A percentile compares a stretch with the other conserved stretches of the same genome.
Evolutionary conservation across 257 asterid genomes (phyloP).

Genomic region (Plantago major): DNA sequence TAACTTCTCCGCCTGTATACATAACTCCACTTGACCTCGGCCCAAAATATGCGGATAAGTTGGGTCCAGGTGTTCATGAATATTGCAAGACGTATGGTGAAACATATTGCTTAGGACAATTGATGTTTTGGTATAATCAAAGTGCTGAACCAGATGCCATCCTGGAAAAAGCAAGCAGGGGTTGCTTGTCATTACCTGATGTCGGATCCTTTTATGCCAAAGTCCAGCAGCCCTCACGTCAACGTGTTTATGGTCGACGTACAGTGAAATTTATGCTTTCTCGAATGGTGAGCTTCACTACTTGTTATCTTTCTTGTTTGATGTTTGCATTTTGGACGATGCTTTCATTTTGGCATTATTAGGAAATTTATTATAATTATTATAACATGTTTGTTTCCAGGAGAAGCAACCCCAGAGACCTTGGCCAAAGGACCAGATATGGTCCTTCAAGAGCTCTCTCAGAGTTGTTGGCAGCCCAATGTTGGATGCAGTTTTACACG

Average conservation of each 20-base stretch:
- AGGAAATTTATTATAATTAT: neutral
- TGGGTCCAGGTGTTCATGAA: constrained; percentile 80
- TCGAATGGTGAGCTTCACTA: constrained; percentile 59
- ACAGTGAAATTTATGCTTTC: constrained; percentile 83
- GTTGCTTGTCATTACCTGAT: constrained; percentile 92
- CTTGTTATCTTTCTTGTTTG: neutral
- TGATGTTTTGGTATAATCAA: constrained; percentile 87
- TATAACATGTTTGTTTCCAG: constrained; percentile 32
- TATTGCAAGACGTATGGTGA: constrained; percentile 86
- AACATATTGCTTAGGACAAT: constrained; percentile 89
- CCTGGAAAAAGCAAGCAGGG: constrained; percentile 79
- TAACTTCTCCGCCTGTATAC: constrained; percentile 88
- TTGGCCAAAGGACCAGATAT: constrained; percentile 89
- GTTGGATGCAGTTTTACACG: constrained; percentile 67
- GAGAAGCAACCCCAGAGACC: constrained; percentile 87
- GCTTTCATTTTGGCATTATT: too few relatives aligned
- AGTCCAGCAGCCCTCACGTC: constrained; percentile 90
- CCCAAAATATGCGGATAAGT: constrained; percentile 75
- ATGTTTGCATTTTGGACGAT: neutral
- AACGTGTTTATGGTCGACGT: constrained; percentile 90
- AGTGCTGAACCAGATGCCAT: constrained; percentile 73
- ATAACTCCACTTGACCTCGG: constrained; percentile 95
- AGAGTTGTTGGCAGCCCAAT: constrained; percentile 81
- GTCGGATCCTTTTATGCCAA: constrained; percentile 89
- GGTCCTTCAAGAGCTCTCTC: constrained; percentile 68